phyloP scores from a whole-genome alignment of 2,329 filamentous ascomycete genomes.

The Pochonia chlamydosporia region DNA sequence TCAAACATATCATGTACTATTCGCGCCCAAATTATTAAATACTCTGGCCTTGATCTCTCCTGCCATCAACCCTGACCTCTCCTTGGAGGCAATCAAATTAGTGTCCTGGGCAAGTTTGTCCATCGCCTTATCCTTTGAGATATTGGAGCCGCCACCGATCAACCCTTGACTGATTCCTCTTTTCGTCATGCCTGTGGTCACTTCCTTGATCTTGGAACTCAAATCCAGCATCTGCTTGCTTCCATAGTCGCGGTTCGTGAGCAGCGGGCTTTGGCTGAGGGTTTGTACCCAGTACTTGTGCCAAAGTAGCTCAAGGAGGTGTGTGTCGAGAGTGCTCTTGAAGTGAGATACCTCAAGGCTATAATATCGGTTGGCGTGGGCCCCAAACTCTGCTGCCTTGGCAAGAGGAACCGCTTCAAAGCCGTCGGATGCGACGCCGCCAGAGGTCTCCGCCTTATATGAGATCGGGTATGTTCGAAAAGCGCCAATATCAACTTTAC shows the following conservation, averaged over 20 bases:
- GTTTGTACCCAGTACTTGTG: conserved; percentile 99
- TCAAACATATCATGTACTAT: background rate
- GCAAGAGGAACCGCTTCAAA: conserved; percentile 79
- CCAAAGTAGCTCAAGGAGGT: conserved; percentile 85
- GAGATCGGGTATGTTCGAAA: conserved; percentile 84
- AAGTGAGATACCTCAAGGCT: conserved; percentile 86
- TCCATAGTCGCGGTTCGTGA: conserved; percentile 88
- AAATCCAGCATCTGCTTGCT: conserved; percentile 90
- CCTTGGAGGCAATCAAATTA: conserved; percentile 56
- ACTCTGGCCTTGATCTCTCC: conserved; percentile 58
- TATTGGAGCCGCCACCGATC: conserved; percentile 17
- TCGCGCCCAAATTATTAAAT: conserved; percentile 41
- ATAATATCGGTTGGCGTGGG: conserved; percentile 88
- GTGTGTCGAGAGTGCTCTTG: conserved; percentile 85
- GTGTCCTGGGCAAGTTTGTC: conserved; percentile 56
- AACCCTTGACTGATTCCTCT: conserved; percentile 19
- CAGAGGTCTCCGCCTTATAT: conserved; percentile 47
- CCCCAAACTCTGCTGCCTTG: conserved; percentile 94
- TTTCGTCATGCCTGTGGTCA: conserved; percentile 32
- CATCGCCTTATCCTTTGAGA: conserved; percentile 39
- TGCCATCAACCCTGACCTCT: conserved; percentile 57
- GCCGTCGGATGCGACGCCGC: conserved; percentile 38
- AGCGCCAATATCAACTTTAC: conserved; percentile 94
- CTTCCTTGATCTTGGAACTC: conserved; percentile 71
- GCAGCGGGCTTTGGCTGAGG: conserved; percentile 80